phyloP scores from a whole-genome alignment of 139 green algal species.

The Closterium sp. region DNA sequence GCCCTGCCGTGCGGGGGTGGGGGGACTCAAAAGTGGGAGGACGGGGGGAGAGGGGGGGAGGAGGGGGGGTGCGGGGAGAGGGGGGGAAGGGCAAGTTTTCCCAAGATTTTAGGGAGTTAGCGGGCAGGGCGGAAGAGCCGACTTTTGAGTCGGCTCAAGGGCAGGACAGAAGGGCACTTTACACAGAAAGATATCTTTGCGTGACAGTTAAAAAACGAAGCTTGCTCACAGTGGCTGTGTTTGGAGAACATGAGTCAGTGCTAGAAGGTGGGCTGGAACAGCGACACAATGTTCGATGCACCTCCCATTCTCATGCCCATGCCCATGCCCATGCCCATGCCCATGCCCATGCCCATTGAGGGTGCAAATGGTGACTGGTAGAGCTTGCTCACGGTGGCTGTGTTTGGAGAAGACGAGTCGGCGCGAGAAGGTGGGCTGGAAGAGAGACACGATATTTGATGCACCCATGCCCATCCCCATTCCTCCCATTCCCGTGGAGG shows the following conservation, averaged over 20 bases:
- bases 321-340: no score
- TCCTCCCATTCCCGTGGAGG: neutral
- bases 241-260: neutral
- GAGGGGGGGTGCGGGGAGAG: no score
- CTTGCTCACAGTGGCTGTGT: neutral
- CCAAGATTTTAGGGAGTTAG: no score
- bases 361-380: neutral
- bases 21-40: neutral
- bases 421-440: neutral
- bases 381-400: neutral
- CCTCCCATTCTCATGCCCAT: no score
- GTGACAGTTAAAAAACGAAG: no score
- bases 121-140: no score
- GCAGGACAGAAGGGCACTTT: no score
- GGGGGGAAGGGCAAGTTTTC: neutral
- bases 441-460: neutral
- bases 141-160: no score
- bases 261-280: neutral
- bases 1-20: neutral
- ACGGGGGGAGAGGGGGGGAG: no score
- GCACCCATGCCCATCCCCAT: no score
- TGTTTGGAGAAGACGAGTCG: neutral
- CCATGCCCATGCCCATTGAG: no score
- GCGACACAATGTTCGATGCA: neutral
- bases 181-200: no score